Evolutionary conservation across 768 basidiomycete species (phyloP).

Genomic region (Clitopilus passeckerianus): DNA sequence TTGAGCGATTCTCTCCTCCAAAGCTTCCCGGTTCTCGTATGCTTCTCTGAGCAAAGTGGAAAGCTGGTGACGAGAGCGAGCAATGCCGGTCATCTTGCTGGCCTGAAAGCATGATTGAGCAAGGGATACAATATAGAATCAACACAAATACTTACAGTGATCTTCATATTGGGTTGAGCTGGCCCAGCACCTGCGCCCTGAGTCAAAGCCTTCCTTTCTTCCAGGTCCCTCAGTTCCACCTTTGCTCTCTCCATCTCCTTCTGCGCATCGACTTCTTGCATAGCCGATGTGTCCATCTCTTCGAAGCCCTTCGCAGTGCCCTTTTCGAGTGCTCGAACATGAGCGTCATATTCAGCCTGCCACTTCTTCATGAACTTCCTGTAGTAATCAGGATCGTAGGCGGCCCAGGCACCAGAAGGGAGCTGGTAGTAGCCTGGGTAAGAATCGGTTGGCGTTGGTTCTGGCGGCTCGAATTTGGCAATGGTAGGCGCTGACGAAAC

Average conservation of each 20-base stretch:
- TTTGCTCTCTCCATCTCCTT: constrained; percentile 78
- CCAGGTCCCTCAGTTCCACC: constrained; percentile 67
- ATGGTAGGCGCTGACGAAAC: constrained; percentile 67
- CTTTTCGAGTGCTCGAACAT: constrained; percentile 72
- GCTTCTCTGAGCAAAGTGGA: constrained; percentile 79
- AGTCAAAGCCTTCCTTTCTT: constrained; percentile 74
- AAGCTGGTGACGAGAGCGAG: constrained; percentile 72
- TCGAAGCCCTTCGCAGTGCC: constrained; percentile 67
- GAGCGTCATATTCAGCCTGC: constrained; percentile 66
- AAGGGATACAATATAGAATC: background rate
- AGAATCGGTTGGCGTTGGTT: constrained; percentile 67
- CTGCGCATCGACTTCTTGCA: constrained; percentile 61
- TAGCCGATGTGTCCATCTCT: constrained; percentile 45
- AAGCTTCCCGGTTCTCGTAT: constrained; percentile 73
- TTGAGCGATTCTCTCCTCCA: constrained; percentile 83
- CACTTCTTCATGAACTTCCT: constrained; percentile 64
- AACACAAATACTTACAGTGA: constrained; percentile 49
- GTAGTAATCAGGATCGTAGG: constrained; percentile 69
- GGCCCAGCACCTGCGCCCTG: constrained; percentile 49
- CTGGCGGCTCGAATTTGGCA: constrained; percentile 64
- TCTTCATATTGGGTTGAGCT: constrained; percentile 75
- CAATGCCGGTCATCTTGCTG: constrained; percentile 65
- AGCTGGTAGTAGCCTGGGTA: constrained; percentile 88
- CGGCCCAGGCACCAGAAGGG: constrained; percentile 76
- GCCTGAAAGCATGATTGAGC: constrained; percentile 35